Evolutionary conservation across 176 grass and related monocot species (phyloP), one percentile per base, ranked within the genome.

Genomic region (Canna indica): DNA sequence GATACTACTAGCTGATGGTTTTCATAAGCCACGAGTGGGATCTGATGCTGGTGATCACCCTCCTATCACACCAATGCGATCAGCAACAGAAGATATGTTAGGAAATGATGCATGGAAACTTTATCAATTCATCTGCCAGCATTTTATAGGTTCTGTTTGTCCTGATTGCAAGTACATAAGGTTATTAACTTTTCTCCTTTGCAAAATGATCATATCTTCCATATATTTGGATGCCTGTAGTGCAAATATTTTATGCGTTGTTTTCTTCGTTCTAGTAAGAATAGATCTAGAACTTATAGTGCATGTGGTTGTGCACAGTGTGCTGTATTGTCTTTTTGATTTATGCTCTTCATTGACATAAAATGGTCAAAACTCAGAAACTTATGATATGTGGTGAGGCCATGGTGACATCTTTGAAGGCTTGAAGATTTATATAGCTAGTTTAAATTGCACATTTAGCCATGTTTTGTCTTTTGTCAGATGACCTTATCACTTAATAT

Each of bases 41-140:
- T 83, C 85, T 41, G 92, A 96, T 83, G 88, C 84, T 73, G 92
- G 92, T 64, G 92, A 96, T 72, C 92, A 96, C 80, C 92, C 92
- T 67, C 92, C 92, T 30, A 91, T 96, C 67, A 96, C 92, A 71
- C 83, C 92, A 78, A 91, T 96, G 92, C 57, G 71, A 78, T 79
- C 79, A 33, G 88, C 92, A 53, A 81, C 92, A 67, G 92, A 96
- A 86, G 88, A 83, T 77, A 68, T 83, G 76, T 75, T 91, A 36
- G 88, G 89, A 81, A 85, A 82, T 81, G 92, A 96, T 91, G 81
- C 88, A 59, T 91, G 92, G 92, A 88, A 81, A 76, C 73, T 96
- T 69, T 96, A 96, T 71, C 92, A 87, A 76, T 96, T 89, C 72
- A 86, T 96, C 68, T 96, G 86, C 80, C 88, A 96, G 62, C 85